Base-by-base conservation (phyloP, 495 filamentous ascomycete genomes). In the Trichocladium antarcticum region DNA sequence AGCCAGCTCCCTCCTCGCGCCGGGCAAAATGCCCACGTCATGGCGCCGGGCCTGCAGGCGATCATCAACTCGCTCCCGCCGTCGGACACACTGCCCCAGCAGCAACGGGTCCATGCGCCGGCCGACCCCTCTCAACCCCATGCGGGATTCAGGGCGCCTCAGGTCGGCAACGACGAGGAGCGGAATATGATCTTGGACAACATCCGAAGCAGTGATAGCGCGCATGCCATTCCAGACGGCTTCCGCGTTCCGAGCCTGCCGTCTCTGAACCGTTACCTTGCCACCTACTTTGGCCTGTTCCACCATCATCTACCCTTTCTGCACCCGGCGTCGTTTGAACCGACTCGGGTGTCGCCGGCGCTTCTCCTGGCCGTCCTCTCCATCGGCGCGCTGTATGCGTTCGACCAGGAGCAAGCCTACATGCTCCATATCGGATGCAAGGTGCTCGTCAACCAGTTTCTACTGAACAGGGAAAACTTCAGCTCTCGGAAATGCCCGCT, bases 401-500 rank as follows among this genome's bases (percentile, higher is more conserved):
- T 98, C 61, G 88, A 97, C 62, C 86, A 93, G 59, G 92, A 95
- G 56, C 83, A 93, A 59, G 93, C 93, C 11, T 82, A 95, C 63
- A 84, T 90, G 73, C 80, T 95, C n/a, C 92, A 98, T 68, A 90
- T 95, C 48, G 93, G 90, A 8, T 95, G 93, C 35, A 97, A 96
- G 71, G 83, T 95, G 38, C 74, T 98, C 27, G 87, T 95, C 59
- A 95, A 87, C 67, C 89, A 96, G 64, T 97, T 96, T 66, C 65
- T 98, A 55, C 89, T 95, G 67, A 90, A 94, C 69, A 93, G 95
- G 69, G 89, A 95, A 62, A 95, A 93, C 68, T 96, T 96, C 67
- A 93, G 88, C 74, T 97, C 92, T n/a, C 79, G 89, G 45, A 97
- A 95, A 64, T 98, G 92, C 60, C 92, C 92, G 6, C 69, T 98